Conservation (phyloP, 352 stramenopile genomes). For the Globisporangium paddicum region DNA sequence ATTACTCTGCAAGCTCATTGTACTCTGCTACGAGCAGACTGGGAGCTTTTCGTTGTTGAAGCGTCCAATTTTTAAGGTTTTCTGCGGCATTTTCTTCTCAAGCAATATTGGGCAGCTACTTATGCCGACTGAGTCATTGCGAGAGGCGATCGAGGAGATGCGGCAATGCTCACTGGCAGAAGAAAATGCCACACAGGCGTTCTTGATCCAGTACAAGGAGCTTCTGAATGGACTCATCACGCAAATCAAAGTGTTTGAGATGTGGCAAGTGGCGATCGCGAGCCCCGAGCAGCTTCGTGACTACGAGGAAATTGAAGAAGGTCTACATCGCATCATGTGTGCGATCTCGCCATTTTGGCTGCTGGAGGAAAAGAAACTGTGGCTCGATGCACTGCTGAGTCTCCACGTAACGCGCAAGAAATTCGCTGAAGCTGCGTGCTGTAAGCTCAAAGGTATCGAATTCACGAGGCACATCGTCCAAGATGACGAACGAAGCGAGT, state of each 20-base stretch:
- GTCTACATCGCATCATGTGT: slow-evolving; percentile 32
- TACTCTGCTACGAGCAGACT: slow-evolving; percentile 53
- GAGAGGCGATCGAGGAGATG: slow-evolving; percentile 55
- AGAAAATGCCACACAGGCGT: slow-evolving; percentile 19
- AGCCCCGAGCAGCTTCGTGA: slow-evolving; percentile 19
- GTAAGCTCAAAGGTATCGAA: slow-evolving; percentile 44
- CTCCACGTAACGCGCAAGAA: slow-evolving; percentile 37
- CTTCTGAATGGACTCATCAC: slow-evolving; percentile 43
- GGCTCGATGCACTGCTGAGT: slow-evolving; percentile 52
- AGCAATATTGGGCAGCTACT: slow-evolving; percentile 1
- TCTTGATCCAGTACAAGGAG: slow-evolving; percentile 42
- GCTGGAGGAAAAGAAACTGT: slow-evolving; percentile 49
- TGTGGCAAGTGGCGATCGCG: slow-evolving; percentile 38
- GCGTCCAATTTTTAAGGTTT: slow-evolving; percentile 35
- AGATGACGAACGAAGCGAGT: slow-evolving; percentile 1
- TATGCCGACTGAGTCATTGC: slow-evolving; percentile 29
- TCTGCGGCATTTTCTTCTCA: slow-evolving; percentile 44
- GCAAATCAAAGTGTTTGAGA: slow-evolving; percentile 56
- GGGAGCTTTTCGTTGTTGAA: slow-evolving; percentile 59
- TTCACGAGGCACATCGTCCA: slow-evolving; percentile 19
- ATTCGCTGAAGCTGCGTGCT: slow-evolving; percentile 58
- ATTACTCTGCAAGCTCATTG: slow-evolving; percentile 44
- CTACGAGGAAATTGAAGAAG: slow-evolving; percentile 69
- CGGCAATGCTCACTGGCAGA: slow-evolving; percentile 22
- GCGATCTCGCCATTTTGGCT: slow-evolving; percentile 58